phyloP scores from a whole-genome alignment of 139 green algal genomes.

The Volvox africanus region DNA sequence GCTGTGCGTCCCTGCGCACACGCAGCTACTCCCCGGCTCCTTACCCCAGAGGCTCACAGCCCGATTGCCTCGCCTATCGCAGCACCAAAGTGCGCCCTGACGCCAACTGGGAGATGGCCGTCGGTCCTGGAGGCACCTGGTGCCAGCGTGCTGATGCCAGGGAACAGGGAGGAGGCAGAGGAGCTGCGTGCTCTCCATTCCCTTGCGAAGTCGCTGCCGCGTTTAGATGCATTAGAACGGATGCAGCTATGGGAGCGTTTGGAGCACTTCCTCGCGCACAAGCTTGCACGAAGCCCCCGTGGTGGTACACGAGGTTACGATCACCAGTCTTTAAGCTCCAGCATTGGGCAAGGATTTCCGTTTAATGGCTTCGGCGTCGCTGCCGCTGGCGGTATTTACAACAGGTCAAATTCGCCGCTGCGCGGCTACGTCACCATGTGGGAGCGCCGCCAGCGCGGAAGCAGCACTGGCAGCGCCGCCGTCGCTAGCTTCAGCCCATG shows the following conservation, averaged over 20 bases:
- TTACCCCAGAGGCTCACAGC: no score
- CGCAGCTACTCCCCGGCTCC: no score
- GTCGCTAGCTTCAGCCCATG: not conserved
- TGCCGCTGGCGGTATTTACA: not conserved
- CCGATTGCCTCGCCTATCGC: no score
- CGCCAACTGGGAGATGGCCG: no score
- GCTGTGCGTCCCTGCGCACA: no score
- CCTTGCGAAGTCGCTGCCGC: not conserved
- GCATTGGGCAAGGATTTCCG: no score
- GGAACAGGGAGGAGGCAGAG: not conserved
- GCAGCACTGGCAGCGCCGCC: not conserved
- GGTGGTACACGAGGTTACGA: no score
- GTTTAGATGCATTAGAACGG: slow-evolving; percentile 4
- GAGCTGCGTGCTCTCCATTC: not conserved
- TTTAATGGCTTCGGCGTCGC: not conserved
- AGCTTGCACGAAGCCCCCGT: not conserved
- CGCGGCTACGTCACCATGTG: slow-evolving; percentile 7
- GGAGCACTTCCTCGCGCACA: slow-evolving; percentile 14
- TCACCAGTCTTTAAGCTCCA: no score
- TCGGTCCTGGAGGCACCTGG: no score
- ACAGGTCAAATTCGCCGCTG: not conserved
- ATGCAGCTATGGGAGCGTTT: slow-evolving; percentile 34
- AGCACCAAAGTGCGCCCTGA: no score
- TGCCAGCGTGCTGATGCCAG: not conserved
- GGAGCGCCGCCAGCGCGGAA: not conserved